These are phyloP conservation scores for Scenedesmus sp. DNA, from an alignment of 163 green algal species.

Conservation along the genomic window DNA sequence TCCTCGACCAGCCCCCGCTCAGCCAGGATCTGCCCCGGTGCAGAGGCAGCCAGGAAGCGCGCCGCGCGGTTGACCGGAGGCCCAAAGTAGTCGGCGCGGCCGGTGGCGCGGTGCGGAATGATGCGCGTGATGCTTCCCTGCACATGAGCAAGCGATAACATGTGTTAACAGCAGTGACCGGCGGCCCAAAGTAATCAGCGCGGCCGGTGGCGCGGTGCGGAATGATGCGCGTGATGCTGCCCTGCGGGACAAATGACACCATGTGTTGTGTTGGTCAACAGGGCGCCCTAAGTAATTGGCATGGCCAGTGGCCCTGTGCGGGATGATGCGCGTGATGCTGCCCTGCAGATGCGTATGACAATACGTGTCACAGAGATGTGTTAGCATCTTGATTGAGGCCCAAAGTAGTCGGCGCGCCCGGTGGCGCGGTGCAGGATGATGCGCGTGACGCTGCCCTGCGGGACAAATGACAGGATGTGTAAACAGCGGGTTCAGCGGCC, in stretches of 20 bases:
- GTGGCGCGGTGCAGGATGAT: conserved; percentile 35
- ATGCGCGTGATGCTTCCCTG: conserved; percentile 46
- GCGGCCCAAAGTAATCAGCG: conserved; percentile 58
- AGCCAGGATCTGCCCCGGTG: conserved; percentile 58
- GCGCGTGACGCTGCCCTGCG: conserved; percentile 23
- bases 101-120: conserved; percentile 47
- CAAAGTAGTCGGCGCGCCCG: conserved; percentile 61
- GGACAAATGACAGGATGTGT: neutral
- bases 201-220: conserved; percentile 41
- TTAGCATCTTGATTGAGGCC: neutral
- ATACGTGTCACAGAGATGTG: too few species aligned
- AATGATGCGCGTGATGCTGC: conserved; percentile 38
- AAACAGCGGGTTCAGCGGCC: too few species aligned
- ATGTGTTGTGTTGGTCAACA: too few species aligned
- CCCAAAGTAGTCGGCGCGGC: conserved; percentile 67
- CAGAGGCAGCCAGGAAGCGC: conserved; percentile 53
- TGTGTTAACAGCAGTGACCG: neutral
- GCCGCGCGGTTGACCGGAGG: conserved; percentile 64
- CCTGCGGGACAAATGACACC: neutral
- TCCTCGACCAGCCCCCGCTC: conserved; percentile 54
- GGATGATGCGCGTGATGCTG: too few species aligned
- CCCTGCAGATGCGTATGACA: too few species aligned
- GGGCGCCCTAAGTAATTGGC: too few species aligned
- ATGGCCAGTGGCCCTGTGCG: too few species aligned
- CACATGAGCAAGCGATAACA: neutral